Conservation (phyloP, 345 rosid species). For the Anacardium occidentale region DNA sequence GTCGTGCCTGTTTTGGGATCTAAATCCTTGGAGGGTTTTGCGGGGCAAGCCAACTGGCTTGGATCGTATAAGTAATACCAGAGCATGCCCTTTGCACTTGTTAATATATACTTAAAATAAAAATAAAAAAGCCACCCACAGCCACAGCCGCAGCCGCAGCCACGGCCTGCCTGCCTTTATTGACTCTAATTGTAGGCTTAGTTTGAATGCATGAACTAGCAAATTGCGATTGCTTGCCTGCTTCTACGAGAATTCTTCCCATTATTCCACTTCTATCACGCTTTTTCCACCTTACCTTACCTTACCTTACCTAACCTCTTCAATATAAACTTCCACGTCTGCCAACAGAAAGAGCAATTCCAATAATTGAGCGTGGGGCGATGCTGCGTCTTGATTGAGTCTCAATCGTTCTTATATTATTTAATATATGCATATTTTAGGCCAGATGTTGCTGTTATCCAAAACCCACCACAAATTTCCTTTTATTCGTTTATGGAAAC, state of each 20-base stretch:
- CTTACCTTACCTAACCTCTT: background rate
- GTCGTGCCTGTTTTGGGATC: no score
- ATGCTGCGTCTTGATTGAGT: background rate
- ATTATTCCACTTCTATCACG: no score
- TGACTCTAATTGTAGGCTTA: background rate
- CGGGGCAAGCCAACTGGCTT: no score
- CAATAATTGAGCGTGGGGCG: constrained; percentile 5
- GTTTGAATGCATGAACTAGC: background rate
- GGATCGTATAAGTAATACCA: no score
- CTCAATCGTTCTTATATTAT: background rate
- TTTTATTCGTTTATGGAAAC: no score
- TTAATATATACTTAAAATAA: no score
- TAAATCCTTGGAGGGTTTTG: no score
- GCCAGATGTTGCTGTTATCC: background rate
- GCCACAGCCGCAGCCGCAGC: no score
- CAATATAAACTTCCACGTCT: background rate
- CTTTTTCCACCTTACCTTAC: no score
- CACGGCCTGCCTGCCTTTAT: background rate
- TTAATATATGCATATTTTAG: background rate
- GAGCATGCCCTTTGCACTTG: no score
- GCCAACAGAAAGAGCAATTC: background rate
- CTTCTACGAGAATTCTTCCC: background rate
- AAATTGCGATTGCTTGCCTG: background rate
- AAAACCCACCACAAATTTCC: background rate
- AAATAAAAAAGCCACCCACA: no score